Evolutionary conservation across 2,329 filamentous ascomycete genomes (phyloP).

Genomic region (Endothia cerciana): DNA sequence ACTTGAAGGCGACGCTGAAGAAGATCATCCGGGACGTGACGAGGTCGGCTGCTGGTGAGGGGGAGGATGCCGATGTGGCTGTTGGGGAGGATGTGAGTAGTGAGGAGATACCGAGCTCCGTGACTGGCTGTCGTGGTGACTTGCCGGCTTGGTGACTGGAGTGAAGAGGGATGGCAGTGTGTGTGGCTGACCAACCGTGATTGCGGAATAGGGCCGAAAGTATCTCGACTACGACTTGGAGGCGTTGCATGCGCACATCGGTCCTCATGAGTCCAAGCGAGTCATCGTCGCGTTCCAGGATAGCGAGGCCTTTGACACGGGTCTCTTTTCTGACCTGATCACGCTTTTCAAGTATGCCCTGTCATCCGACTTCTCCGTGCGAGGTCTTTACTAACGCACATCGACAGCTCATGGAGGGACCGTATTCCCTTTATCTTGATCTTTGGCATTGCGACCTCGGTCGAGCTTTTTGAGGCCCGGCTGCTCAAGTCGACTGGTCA

Average conservation of each 20-base stretch:
- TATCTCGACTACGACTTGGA: slow-evolving; percentile 81
- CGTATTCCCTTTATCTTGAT: slow-evolving; percentile 77
- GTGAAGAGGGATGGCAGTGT: neutral
- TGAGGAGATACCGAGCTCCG: neutral
- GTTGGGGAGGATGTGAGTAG: slow-evolving; percentile 52
- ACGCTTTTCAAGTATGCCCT: slow-evolving; percentile 64
- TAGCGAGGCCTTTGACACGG: slow-evolving; percentile 78
- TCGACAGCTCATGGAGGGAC: slow-evolving; percentile 64
- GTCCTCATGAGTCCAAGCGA: slow-evolving; percentile 55
- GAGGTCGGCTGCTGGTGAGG: slow-evolving; percentile 51
- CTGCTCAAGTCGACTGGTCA: slow-evolving; percentile 71
- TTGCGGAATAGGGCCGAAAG: slow-evolving; percentile 55
- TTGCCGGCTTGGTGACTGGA: neutral
- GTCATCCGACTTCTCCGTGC: neutral
- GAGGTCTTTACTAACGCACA: slow-evolving; percentile 37
- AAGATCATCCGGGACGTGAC: slow-evolving; percentile 72
- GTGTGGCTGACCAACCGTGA: slow-evolving; percentile 15
- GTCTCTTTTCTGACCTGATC: slow-evolving; percentile 72
- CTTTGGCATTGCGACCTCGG: slow-evolving; percentile 80
- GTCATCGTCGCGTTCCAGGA: slow-evolving; percentile 78
- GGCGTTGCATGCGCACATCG: slow-evolving; percentile 65
- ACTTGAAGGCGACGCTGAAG: slow-evolving; percentile 74
- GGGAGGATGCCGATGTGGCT: slow-evolving; percentile 54
- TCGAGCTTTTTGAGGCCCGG: slow-evolving; percentile 77
- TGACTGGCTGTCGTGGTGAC: neutral